Conservation (phyloP, 2,329 filamentous ascomycete species). For the Fonsecaea pedrosoi region DNA sequence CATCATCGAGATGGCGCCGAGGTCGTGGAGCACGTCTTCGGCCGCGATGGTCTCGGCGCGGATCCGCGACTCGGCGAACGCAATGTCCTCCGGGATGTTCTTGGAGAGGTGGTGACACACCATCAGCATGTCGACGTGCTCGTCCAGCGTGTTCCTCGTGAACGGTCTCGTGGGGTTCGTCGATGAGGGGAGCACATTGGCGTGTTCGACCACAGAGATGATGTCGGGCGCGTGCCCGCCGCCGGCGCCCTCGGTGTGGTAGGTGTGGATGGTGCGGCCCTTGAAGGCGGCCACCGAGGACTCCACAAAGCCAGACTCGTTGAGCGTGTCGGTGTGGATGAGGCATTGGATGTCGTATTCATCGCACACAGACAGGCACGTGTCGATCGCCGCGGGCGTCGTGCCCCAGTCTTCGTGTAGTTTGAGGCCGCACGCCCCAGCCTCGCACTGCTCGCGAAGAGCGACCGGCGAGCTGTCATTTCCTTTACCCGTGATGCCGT, state of each 20-base stretch:
- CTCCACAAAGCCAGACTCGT: constrained; percentile 97
- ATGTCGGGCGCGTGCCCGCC: constrained; percentile 96
- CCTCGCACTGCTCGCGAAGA: constrained; percentile 78
- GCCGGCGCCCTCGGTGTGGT: constrained; percentile 94
- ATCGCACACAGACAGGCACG: constrained; percentile 84
- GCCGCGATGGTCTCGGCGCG: constrained; percentile 95
- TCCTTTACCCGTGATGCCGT: constrained; percentile 91
- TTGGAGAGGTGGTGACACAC: constrained; percentile 93
- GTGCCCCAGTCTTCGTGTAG: constrained; percentile 96
- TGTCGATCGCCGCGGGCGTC: constrained; percentile 89
- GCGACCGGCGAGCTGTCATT: constrained; percentile 77
- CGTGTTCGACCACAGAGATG: constrained; percentile 87
- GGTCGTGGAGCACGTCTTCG: constrained; percentile 92
- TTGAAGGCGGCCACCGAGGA: constrained; percentile 86
- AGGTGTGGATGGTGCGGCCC: constrained; percentile 88
- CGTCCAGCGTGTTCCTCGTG: constrained; percentile 90
- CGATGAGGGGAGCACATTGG: constrained; percentile 85
- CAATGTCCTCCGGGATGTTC: constrained; percentile 93
- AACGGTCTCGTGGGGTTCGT: constrained; percentile 93
- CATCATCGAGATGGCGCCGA: constrained; percentile 98
- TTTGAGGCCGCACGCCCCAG: constrained; percentile 89
- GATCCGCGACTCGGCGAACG: constrained; percentile 93
- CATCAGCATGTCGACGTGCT: constrained; percentile 98
- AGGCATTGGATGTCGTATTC: constrained; percentile 90
- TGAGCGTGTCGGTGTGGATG: constrained; percentile 94